Base-by-base conservation (phyloP, 371 early-diverging fungal species). In the Lichtheimia ornata region DNA sequence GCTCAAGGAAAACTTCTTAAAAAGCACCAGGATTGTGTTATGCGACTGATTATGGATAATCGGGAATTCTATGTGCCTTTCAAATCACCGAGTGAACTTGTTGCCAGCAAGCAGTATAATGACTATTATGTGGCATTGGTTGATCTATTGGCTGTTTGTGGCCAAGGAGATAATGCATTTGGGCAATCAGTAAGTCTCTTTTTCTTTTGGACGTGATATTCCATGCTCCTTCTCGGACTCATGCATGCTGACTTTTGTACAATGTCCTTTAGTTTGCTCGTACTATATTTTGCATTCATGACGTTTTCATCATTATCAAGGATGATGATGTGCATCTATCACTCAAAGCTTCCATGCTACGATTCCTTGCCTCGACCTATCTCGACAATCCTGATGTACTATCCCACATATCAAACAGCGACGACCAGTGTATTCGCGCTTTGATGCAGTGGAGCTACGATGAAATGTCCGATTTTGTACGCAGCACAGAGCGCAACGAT, bases 121-220 rank as follows among this genome's bases (percentile, higher is more conserved):
- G 66, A 66, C 13, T 84, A 84, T 62, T 74, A 65, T 53, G 58
- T 72, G 15, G 66, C 75, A 15, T 61, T 81, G 53, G 67, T 82
- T 25, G 71, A 71, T 41, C 51, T 81, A 15, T 50, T 84, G 14
- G 62, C 78, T 11, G 56, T 77, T 12, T 82, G 82, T 68, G 81
- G 77, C 6, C 79, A 84, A 65, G 80, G 77, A 7, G 80, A 77
- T 43, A 84, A 82, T 47, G 70, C 72, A 7, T 77, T 79, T 67
- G 73, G 76, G 9, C 82, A 84, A 59, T 72, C 81, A 50, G 75
- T 82, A 66, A 63, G 58, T 42, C 0, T 5, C 18, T 43, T 43
- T 43, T 12, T n/a, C 3, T 43, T 43, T 43, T 14, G 1, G 44
- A n/a, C 12, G 12, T 43, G n/a, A 43, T 43, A 43, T 43, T 45